Conservation (phyloP, 2,329 filamentous ascomycete genomes). For the Trichoderma breve region DNA sequence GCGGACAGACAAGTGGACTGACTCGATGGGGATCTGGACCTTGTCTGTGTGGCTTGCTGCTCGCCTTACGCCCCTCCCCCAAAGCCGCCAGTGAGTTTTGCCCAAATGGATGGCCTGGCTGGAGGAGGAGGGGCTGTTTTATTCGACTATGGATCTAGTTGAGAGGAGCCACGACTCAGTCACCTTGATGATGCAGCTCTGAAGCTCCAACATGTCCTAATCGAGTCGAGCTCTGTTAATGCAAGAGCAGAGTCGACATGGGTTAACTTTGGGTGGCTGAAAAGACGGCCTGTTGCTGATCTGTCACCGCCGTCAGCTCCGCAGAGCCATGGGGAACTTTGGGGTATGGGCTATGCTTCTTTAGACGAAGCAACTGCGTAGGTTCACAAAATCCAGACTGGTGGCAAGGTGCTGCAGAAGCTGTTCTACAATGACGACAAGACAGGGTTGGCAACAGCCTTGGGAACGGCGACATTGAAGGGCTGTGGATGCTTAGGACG, state of each 20-base stretch:
- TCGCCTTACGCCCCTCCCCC: neutral
- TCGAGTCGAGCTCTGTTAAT: neutral
- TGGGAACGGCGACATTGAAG: neutral
- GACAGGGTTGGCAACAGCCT: neutral
- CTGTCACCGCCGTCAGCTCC: slow-evolving; percentile 19
- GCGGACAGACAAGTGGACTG: slow-evolving; percentile 13
- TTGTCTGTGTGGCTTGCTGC: slow-evolving; percentile 16
- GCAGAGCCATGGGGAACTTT: slow-evolving; percentile 7
- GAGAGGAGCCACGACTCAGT: neutral
- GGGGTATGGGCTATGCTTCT: slow-evolving; percentile 6
- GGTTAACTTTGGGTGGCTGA: slow-evolving; percentile 16
- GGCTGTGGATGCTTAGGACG: neutral
- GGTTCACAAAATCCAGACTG: neutral
- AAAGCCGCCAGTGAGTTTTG: slow-evolving; percentile 2
- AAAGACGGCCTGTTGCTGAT: slow-evolving; percentile 16
- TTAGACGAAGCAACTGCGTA: neutral
- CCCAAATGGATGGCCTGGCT: slow-evolving; percentile 6
- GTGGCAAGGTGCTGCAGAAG: neutral
- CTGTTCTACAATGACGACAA: neutral
- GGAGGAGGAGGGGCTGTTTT: neutral
- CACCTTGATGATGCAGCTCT: neutral
- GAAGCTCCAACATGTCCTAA: neutral
- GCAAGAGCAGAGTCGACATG: neutral
- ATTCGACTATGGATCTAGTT: neutral
- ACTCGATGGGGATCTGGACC: neutral